phyloP scores from a whole-genome alignment of 148 eudicot species.

The Arbutus unedo region DNA sequence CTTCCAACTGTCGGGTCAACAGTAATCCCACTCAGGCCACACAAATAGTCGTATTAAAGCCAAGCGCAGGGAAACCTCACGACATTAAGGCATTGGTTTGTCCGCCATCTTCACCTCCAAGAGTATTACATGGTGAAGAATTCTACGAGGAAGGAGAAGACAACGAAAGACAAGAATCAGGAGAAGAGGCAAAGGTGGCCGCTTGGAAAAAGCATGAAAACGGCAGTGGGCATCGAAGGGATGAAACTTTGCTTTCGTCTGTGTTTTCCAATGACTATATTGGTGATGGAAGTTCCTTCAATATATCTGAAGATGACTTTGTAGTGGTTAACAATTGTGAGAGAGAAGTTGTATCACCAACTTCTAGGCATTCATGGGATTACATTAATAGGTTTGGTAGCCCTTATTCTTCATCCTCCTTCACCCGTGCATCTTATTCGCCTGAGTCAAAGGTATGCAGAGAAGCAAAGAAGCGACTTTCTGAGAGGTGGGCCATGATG shows the following conservation, averaged over 20 bases:
- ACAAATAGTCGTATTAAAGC: slow-evolving; percentile 85
- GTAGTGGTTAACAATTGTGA: slow-evolving; percentile 57
- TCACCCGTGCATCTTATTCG: slow-evolving; percentile 75
- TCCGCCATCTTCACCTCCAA: slow-evolving; percentile 53
- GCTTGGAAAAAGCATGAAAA: slow-evolving; percentile 58
- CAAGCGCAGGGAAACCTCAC: slow-evolving; percentile 54
- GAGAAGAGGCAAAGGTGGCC: slow-evolving; percentile 67
- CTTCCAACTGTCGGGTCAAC: slow-evolving; percentile 40
- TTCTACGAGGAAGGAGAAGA: slow-evolving; percentile 42
- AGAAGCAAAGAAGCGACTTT: slow-evolving; percentile 96
- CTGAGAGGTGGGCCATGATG: slow-evolving; percentile 99
- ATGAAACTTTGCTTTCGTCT: slow-evolving; percentile 72
- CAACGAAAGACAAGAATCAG: slow-evolving; percentile 56
- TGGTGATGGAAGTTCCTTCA: slow-evolving; percentile 84
- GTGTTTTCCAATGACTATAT: slow-evolving; percentile 74
- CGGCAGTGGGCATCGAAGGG: slow-evolving; percentile 55
- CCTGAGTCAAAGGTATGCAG: slow-evolving; percentile 88
- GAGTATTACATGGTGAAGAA: slow-evolving; percentile 36
- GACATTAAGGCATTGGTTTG: slow-evolving; percentile 43
- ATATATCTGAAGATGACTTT: slow-evolving; percentile 73
- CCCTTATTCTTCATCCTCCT: slow-evolving; percentile 60
- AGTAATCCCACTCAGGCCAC: slow-evolving; percentile 66
- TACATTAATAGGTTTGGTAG: slow-evolving; percentile 58
- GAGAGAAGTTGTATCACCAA: slow-evolving; percentile 76
- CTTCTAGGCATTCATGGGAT: slow-evolving; percentile 91